Evolutionary conservation across 495 filamentous ascomycete genomes (phyloP).

Genomic region (Pseudotulostoma volvatum): DNA sequence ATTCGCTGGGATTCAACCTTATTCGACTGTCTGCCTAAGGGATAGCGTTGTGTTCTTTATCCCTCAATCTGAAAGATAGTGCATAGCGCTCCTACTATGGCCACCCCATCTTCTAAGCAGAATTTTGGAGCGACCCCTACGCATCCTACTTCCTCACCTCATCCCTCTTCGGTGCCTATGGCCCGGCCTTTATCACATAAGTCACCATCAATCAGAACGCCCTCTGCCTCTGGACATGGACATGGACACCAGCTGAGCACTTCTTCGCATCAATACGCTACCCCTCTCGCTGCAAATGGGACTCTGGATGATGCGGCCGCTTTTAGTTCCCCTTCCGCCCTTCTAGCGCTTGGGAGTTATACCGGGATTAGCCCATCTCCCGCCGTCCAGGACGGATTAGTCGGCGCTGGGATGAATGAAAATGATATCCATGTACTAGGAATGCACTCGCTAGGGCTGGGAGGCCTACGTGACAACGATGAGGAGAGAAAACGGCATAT

Average conservation of each 20-base stretch:
- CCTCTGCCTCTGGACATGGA: conserved; percentile 21
- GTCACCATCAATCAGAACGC: conserved; percentile 29
- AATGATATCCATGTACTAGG: conserved; percentile 29
- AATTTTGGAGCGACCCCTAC: conserved; percentile 29
- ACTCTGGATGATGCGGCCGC: conserved; percentile 27
- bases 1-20: too few relatives aligned
- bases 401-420: conserved; percentile 26
- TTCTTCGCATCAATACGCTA: conserved; percentile 27
- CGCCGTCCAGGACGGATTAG: conserved; percentile 25
- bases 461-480: conserved; percentile 29
- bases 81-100: too few relatives aligned
- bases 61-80: too few relatives aligned
- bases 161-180: conserved; percentile 23
- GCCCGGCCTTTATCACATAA: conserved; percentile 27
- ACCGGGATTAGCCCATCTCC: conserved; percentile 28
- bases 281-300: conserved; percentile 20
- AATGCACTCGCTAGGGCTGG: conserved; percentile 26
- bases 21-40: too few relatives aligned
- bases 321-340: conserved; percentile 30
- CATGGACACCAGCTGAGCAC: conserved; percentile 14
- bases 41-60: too few relatives aligned
- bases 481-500: conserved; percentile 39
- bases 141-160: conserved; percentile 30
- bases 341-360: conserved; percentile 27
- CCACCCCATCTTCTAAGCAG: conserved; percentile 29